Evolutionary conservation across 2,329 filamentous ascomycete genomes (phyloP).

Genomic region (Zalaria sp.): DNA sequence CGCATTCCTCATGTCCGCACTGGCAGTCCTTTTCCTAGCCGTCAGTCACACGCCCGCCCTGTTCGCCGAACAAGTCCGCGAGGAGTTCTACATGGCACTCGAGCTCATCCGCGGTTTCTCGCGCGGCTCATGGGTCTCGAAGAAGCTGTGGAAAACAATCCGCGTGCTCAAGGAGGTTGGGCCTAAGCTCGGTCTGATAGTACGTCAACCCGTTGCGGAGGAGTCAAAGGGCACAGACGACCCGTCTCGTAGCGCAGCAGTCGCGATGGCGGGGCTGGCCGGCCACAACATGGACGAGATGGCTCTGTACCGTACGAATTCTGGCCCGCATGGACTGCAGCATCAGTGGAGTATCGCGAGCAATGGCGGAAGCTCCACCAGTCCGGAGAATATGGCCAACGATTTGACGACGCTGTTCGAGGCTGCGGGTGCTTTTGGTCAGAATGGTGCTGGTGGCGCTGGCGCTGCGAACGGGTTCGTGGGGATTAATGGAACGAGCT

Average conservation of each 20-base stretch:
- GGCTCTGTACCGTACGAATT: constrained; percentile 26
- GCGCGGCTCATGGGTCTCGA: constrained; percentile 55
- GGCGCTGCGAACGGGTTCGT: constrained; percentile 1
- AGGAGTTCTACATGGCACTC: constrained; percentile 68
- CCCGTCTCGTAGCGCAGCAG: constrained; percentile 46
- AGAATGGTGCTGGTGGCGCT: background rate
- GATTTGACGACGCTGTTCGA: constrained; percentile 51
- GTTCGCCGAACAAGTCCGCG: constrained; percentile 53
- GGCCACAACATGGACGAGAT: constrained; percentile 47
- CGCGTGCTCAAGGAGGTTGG: constrained; percentile 58
- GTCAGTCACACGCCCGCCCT: constrained; percentile 60
- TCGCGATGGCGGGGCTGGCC: constrained; percentile 52
- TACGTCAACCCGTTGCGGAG: constrained; percentile 11
- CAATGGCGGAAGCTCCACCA: constrained; percentile 29
- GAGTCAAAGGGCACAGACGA: constrained; percentile 19
- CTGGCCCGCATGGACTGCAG: constrained; percentile 1
- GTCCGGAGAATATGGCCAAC: constrained; percentile 47
- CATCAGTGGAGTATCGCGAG: constrained; percentile 8
- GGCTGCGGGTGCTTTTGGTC: constrained; percentile 39
- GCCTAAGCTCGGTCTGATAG: constrained; percentile 48
- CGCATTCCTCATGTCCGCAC: constrained; percentile 61
- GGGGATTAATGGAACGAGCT: constrained; percentile 17
- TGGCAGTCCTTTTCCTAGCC: constrained; percentile 63
- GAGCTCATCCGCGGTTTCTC: constrained; percentile 62
- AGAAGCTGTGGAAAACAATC: constrained; percentile 60